These are phyloP conservation scores for Globisporangium perplexum DNA, from an alignment of 352 stramenopile genomes.

Conservation along the genomic window DNA sequence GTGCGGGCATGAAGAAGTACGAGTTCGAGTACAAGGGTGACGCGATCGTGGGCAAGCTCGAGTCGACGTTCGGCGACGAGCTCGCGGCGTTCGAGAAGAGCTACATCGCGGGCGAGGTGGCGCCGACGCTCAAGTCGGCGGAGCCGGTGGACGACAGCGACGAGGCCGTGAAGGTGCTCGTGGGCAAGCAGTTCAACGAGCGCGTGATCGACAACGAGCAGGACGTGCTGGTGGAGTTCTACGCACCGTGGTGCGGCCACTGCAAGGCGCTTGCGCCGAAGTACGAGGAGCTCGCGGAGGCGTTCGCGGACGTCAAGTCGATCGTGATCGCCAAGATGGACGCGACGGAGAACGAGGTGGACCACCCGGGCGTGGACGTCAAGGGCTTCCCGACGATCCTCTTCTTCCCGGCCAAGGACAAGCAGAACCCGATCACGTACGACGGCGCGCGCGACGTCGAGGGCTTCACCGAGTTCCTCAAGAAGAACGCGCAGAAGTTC, in stretches of 20 bases:
- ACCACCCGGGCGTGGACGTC: conserved; percentile 86
- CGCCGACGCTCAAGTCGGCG: conserved; percentile 91
- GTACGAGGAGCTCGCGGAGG: conserved; percentile 89
- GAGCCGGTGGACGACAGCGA: conserved; percentile 84
- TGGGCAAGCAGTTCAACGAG: conserved; percentile 90
- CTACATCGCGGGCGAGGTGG: conserved; percentile 86
- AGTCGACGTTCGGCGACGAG: conserved; percentile 34
- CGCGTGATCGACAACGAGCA: conserved; percentile 86
- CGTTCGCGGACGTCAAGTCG: conserved; percentile 85
- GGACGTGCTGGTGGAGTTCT: conserved; percentile 87
- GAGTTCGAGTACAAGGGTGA: conserved; percentile 65
- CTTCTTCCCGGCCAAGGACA: conserved; percentile 92
- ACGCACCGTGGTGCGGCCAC: conserved; percentile 90
- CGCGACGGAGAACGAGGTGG: conserved; percentile 93
- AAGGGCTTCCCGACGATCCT: conserved; percentile 93
- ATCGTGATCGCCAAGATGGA: conserved; percentile 96
- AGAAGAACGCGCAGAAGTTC: conserved; percentile 86
- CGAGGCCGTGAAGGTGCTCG: conserved; percentile 89
- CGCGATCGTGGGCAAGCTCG: conserved; percentile 70
- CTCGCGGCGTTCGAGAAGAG: conserved; percentile 70
- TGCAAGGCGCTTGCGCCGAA: conserved; percentile 90
- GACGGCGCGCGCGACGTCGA: conserved; percentile 82
- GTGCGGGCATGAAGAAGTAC: conserved; percentile 92
- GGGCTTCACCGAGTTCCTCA: conserved; percentile 80
- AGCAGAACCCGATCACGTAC: conserved; percentile 83